phyloP scores from a whole-genome alignment of 2,329 filamentous ascomycete genomes.

The Fusarium sp. region DNA sequence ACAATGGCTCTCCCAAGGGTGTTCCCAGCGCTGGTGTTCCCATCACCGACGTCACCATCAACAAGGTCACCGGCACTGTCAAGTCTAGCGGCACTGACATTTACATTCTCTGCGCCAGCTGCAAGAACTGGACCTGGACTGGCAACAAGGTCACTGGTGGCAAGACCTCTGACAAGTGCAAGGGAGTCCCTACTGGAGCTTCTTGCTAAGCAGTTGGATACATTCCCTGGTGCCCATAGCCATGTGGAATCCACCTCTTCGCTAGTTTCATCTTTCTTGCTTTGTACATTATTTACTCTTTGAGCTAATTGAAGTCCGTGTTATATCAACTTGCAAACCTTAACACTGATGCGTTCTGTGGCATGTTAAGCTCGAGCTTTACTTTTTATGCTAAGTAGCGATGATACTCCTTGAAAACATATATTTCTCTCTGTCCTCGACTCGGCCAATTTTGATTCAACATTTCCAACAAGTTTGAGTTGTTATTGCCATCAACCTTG shows the following conservation, averaged over 20 bases:
- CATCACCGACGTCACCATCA: slow-evolving; percentile 62
- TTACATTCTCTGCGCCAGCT: slow-evolving; percentile 66
- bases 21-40: slow-evolving; percentile 62
- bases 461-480: not conserved
- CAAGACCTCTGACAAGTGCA: slow-evolving; percentile 49
- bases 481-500: not conserved
- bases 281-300: not conserved
- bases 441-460: not conserved
- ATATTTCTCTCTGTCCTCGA: not conserved
- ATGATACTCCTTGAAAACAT: not conserved
- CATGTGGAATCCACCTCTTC: not conserved
- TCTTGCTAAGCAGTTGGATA: slow-evolving; percentile 30
- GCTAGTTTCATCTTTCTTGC: not conserved
- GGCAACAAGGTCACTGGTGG: slow-evolving; percentile 64
- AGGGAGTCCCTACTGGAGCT: slow-evolving; percentile 43
- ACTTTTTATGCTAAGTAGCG: not conserved
- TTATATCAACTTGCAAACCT: not conserved
- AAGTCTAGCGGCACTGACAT: slow-evolving; percentile 54
- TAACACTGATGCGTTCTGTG: not conserved
- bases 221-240: not conserved
- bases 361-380: not conserved
- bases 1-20: slow-evolving; percentile 60
- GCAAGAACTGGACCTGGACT: slow-evolving; percentile 65
- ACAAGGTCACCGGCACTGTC: slow-evolving; percentile 58
- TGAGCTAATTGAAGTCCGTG: not conserved